These are phyloP conservation scores for Colletotrichum tropicicola DNA, from an alignment of 2,329 filamentous ascomycete species.

Conservation along the genomic window DNA sequence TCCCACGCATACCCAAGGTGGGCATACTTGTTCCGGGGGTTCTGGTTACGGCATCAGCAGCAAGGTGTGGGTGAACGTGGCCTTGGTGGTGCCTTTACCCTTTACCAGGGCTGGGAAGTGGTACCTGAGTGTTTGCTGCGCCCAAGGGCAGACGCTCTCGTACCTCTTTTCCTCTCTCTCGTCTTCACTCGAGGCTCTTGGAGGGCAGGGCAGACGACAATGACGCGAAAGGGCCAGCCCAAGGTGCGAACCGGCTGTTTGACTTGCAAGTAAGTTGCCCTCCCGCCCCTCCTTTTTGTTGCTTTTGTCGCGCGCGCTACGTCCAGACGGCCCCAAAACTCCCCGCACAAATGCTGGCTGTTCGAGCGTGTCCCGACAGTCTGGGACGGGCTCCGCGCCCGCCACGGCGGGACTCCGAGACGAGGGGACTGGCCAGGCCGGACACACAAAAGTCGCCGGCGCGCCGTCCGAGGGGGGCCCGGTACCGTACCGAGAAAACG, in stretches of 20 bases:
- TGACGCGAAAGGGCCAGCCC: conserved; percentile 27
- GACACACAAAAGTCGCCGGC: background rate
- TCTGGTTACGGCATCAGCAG: too few relatives aligned
- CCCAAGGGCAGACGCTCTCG: background rate
- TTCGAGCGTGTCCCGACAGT: background rate
- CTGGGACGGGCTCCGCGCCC: background rate
- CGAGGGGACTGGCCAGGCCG: background rate
- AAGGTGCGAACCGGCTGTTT: conserved; percentile 61
- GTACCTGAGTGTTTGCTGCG: background rate
- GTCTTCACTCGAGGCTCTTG: background rate
- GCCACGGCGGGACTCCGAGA: background rate
- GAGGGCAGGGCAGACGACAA: background rate
- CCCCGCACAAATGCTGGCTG: background rate
- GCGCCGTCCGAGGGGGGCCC: background rate
- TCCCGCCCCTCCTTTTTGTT: background rate
- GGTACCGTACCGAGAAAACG: too few relatives aligned
- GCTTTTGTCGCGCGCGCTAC: background rate
- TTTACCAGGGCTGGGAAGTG: background rate
- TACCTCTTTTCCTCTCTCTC: conserved; percentile 1
- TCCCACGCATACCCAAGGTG: background rate
- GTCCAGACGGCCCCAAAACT: background rate
- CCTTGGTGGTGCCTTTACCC: background rate
- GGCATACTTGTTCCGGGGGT: background rate
- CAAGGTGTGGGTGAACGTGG: background rate
- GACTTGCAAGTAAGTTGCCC: conserved; percentile 59